Base-by-base conservation (phyloP, 1,284 basidiomycete species). In the Thelephora terrestris region DNA sequence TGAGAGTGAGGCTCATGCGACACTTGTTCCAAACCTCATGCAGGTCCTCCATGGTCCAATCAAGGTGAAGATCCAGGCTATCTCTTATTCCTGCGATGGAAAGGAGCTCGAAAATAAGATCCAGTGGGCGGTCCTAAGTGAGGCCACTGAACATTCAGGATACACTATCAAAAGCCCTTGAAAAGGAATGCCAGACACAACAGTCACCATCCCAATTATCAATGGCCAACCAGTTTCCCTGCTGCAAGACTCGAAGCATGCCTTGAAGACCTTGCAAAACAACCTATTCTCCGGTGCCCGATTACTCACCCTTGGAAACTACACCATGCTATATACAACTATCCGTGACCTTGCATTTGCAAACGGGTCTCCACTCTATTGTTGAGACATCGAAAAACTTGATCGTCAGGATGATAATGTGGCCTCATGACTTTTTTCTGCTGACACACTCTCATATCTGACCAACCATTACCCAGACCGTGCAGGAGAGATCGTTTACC, bases 361-460 rank as follows among this genome's bases (percentile, higher is more conserved):
- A n/a, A 10, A 16, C 14, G 37, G 21, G 9, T 18, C 34, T 2
- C 63, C 64, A 4, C 47, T 68, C 0, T 65, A 56, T 48, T 39
- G 36, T 1, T 56, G 59, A 1, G 62, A 70, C 54, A 60, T 70
- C 2, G n/a, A n/a, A n/a, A n/a, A n/a, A n/a, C n/a, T n/a, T n/a
- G n/a, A n/a, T n/a, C n/a, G n/a, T n/a, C n/a, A 64, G 69, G 51
- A 50, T 57, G 4, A 66, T 70, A 49, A 68, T 70, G 68, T 65
- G 0, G 68, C 67, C 4, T 50, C 62, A 5, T 56, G 64, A 1
- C 43, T 68, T 0, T 69, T 69, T 49, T 65, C 65, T 16, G 61
- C 60, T 0, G 50, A 49, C 2, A 53, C 57, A 2, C 49, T 71
- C 1, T 37, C 59, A 3, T 65, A 52, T 25, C 47, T 53, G 2